Conservation (phyloP, 352 stramenopile genomes). For the Globisporangium rhizosaccharum region DNA sequence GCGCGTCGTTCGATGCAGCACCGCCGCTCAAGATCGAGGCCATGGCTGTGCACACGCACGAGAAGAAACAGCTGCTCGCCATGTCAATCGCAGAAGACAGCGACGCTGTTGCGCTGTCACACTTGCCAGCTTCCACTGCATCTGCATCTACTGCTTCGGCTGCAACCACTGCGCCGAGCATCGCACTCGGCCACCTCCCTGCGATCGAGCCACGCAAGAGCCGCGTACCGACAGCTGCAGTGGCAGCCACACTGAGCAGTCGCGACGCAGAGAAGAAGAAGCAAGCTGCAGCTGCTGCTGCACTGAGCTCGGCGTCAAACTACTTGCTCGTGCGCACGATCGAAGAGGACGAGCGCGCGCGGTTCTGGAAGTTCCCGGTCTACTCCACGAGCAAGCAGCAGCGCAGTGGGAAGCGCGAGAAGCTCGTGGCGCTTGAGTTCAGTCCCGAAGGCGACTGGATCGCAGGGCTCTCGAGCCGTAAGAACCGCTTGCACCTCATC, state of each 20-base stretch:
- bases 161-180: constrained; percentile 18
- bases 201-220: constrained; percentile 11
- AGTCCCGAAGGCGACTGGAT: constrained; percentile 85
- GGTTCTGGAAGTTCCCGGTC: constrained; percentile 68
- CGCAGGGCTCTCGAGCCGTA: constrained; percentile 59
- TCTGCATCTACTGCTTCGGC: background rate
- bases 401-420: constrained; percentile 35
- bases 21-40: constrained; percentile 35
- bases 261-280: constrained; percentile 3
- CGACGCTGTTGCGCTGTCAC: background rate
- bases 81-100: constrained; percentile 31
- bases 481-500: constrained; percentile 75
- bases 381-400: constrained; percentile 63
- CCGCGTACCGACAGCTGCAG: background rate
- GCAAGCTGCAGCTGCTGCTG: background rate
- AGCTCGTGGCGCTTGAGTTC: constrained; percentile 68
- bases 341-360: constrained; percentile 64
- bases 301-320: constrained; percentile 20
- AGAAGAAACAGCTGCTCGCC: constrained; percentile 74
- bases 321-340: constrained; percentile 67
- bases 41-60: constrained; percentile 62
- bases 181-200: constrained; percentile 12
- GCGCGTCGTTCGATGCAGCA: background rate
- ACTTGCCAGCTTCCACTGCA: background rate
- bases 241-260: background rate